A percentile compares a stretch with the other conserved stretches of the same genome.
Evolutionary conservation across 371 early-diverging fungal genomes (phyloP).

Genomic region (Zancudomyces culisetae): DNA sequence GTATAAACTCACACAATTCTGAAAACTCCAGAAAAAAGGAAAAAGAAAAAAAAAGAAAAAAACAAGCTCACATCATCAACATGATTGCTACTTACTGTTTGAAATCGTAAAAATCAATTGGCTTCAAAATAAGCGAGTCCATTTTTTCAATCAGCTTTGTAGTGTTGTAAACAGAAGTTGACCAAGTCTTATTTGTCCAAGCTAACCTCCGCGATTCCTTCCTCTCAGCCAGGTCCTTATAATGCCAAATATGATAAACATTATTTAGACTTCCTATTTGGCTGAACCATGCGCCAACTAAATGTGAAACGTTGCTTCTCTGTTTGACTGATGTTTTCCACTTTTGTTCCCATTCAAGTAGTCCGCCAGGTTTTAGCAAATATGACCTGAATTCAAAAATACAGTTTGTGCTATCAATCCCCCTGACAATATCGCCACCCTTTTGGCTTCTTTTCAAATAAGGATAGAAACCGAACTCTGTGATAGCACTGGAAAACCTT

Average conservation of each 20-base stretch:
- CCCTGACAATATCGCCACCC: constrained; percentile 50
- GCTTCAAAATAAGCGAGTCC: constrained; percentile 64
- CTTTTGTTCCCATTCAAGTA: constrained; percentile 83
- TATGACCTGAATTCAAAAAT: constrained; percentile 85
- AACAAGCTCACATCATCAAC: too few species aligned
- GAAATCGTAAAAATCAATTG: constrained; percentile 57
- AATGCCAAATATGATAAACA: constrained; percentile 88
- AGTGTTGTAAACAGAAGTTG: constrained; percentile 78
- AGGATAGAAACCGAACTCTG: constrained; percentile 85
- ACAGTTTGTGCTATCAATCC: constrained; percentile 22
- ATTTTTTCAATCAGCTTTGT: constrained; percentile 64
- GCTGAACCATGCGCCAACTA: constrained; percentile 89
- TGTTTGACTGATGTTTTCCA: constrained; percentile 78
- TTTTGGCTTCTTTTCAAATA: too few species aligned
- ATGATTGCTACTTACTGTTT: too few species aligned
- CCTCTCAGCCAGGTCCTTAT: constrained; percentile 46
- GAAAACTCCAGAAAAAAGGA: too few species aligned
- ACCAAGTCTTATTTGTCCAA: constrained; percentile 88
- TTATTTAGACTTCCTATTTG: constrained; percentile 72
- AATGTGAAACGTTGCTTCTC: constrained; percentile 64
- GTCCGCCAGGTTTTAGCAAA: constrained; percentile 63
- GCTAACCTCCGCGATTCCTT: constrained; percentile 75
- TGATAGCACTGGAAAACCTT: constrained; percentile 65
- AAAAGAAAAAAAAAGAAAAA: too few species aligned
- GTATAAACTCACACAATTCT: too few species aligned